Base-by-base conservation (phyloP, 352 stramenopile species). In the Phytophthora foliorum region DNA sequence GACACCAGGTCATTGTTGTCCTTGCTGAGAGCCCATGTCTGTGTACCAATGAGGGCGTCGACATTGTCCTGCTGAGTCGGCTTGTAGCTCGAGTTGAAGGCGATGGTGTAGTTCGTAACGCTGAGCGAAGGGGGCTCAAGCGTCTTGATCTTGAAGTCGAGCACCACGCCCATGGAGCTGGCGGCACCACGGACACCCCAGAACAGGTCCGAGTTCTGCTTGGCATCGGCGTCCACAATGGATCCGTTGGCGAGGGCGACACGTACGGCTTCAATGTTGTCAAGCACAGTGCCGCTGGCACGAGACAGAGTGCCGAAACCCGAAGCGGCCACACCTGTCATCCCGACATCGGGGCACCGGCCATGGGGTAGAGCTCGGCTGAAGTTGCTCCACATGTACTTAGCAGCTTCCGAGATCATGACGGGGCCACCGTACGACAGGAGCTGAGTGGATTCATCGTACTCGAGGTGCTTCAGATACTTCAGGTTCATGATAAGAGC, bases 401-500 rank as follows among this genome's bases (percentile, higher is more conserved):
- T 58, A 7, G 45, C 55, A 9, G 60, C 50, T 34, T 74, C 67
- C 39, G 65, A 73, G 14, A 73, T 73, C 65, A 64, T 73, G 38
- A 73, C 58, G 38, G 65, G 58, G 2, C 65, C 67, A 25, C 67
- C 67, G 49, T 70, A 74, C 41, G 67, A 74, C 14, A 74, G 67
- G 4, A 74, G 50, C 2, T 45, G 13, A 19, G 67, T 74, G 4
- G 19, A 38, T 42, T 50, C 42, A 21, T 74, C 67, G 46, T 59
- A 74, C 17, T 74, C 21, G 1, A 70, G 32, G 22, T 70, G 54
- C 55, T 63, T 70, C 19, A 74, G 9, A 22, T 50, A 8, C 54
- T 70, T 74, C 4, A 74, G 27, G 41, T 70, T 74, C 10, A 74
- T 74, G 39, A 74, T 44, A 8, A 74, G 60, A 49, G 67, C 67